Percentiles rank a stretch among this genome's conserved stretches.
phyloP scores from a whole-genome alignment of 306 rosid species.

The Dryas octopetala region DNA sequence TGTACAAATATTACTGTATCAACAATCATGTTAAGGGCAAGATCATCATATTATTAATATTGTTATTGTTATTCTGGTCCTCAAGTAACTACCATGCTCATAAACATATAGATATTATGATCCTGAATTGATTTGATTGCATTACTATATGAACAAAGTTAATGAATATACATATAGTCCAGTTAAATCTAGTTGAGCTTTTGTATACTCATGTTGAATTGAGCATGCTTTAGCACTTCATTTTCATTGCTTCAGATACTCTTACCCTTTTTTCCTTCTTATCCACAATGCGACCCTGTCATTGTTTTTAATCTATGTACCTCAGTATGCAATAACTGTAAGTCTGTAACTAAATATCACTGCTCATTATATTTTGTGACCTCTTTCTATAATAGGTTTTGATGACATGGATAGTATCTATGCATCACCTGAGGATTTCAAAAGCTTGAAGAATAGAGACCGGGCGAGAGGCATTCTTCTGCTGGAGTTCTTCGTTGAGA shows the following conservation, averaged over 20 bases:
- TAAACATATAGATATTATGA: neutral
- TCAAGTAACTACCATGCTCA: neutral
- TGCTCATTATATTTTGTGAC: conserved; percentile 3
- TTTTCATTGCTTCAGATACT: neutral
- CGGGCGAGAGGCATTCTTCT: conserved; percentile 63
- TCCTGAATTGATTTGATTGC: neutral
- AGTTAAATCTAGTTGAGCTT: neutral
- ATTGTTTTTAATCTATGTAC: neutral
- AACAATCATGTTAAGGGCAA: too few relatives aligned
- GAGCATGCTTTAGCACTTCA: neutral
- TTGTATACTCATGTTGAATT: neutral
- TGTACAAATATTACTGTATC: neutral
- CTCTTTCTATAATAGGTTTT: conserved; percentile 55
- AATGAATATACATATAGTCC: neutral
- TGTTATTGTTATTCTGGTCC: neutral
- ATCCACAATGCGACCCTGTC: neutral
- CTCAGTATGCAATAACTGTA: neutral
- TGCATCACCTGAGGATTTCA: conserved; percentile 86
- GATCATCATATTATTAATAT: neutral
- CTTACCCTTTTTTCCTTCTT: neutral
- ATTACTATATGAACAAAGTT: neutral
- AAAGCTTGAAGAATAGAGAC: conserved; percentile 50
- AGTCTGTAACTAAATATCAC: neutral
- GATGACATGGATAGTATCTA: conserved; percentile 77
- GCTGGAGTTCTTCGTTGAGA: conserved; percentile 73